Evolutionary conservation across 768 basidiomycete species (phyloP), one percentile per base, ranked within the genome.

Genomic region (Pulveroboletus sp.): DNA sequence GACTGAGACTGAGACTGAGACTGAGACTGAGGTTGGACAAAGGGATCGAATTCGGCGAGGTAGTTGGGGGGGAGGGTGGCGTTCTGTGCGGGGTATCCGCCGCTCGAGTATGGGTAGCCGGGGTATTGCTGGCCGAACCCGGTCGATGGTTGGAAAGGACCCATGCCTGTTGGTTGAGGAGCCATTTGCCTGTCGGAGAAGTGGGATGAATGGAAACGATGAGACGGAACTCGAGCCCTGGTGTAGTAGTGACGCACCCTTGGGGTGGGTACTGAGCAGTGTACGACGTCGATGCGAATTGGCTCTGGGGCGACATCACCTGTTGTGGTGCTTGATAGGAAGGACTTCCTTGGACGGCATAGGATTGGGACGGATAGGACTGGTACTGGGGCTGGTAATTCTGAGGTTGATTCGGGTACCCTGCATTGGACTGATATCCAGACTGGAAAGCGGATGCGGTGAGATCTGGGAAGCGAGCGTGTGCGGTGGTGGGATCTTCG

Each of bases 401-500:
- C 22, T 63, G 63, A 11, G 54, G 47, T 23, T 61, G 64, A 24
- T 48, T 41, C 2, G 50, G 50, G 65, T 68, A 49, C 68, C 68
- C 50, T 12, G 27, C 12, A 3, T 58, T 50, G 22, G 51, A 20
- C 3, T 49, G 47, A 47, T 63, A 63, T 34, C 51, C 52, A 6
- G 54, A 12, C 26, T 57, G 60, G 24, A 47, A 34, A 12, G 38
- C 31, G 16, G 63, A 36, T 45, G 57, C 62, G 31, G 73, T 73
- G 58, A 90, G 73, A 62, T 85, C 83, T 30, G 88, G 88, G 58
- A 76, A 89, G 51, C 87, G 80, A 19, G 73, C 64, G 23, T 75
- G 72, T 27, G 77, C 66, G 40, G 73, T 70, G 26, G 72, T 54
- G 1, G 78, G 73, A 53, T 79, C 78, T 40, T 75, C 71, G 59